A percentile compares a stretch with the other conserved stretches of the same genome.
Conservation (phyloP, 805 yeast species). For the Zygosaccharomyces bailii region DNA sequence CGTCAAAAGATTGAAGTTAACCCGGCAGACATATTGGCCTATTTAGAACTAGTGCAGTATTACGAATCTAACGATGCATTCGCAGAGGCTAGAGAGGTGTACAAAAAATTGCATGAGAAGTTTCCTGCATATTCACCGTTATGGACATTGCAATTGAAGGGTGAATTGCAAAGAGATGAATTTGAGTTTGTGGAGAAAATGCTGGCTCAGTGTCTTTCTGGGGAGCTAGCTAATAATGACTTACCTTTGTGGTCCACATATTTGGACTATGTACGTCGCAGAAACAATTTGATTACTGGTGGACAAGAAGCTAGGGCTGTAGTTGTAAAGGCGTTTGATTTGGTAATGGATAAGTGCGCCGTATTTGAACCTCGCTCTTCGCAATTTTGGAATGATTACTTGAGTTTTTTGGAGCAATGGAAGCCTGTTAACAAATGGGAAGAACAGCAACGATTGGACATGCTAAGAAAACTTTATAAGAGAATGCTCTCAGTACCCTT, state of each 20-base stretch:
- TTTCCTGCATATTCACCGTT: conserved; percentile 67
- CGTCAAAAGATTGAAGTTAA: conserved; percentile 51
- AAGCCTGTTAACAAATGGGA: conserved; percentile 80
- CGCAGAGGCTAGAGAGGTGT: conserved; percentile 56
- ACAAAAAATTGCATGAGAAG: conserved; percentile 54
- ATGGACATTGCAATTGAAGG: conserved; percentile 73
- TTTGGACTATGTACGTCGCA: conserved; percentile 69
- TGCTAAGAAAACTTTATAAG: conserved; percentile 68
- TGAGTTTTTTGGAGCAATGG: conserved; percentile 76
- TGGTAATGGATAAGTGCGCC: conserved; percentile 76
- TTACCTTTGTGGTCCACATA: conserved; percentile 75
- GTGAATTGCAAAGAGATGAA: conserved; percentile 62
- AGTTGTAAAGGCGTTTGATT: conserved; percentile 77
- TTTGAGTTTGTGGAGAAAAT: conserved; percentile 61
- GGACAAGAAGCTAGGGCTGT: conserved; percentile 75
- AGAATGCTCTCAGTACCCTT: conserved; percentile 74
- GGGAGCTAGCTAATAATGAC: conserved; percentile 41
- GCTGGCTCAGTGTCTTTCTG: conserved; percentile 60
- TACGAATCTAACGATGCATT: conserved; percentile 52
- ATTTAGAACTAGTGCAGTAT: conserved; percentile 53
- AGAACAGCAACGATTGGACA: conserved; percentile 73
- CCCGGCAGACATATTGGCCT: conserved; percentile 52
- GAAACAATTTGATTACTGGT: conserved; percentile 66
- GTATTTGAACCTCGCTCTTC: conserved; percentile 64
- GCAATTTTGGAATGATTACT: conserved; percentile 74